Evolutionary conservation across 75 land plant species (phyloP), one percentile per base, ranked within the genome.

Genomic region (Azolla pinnata): DNA sequence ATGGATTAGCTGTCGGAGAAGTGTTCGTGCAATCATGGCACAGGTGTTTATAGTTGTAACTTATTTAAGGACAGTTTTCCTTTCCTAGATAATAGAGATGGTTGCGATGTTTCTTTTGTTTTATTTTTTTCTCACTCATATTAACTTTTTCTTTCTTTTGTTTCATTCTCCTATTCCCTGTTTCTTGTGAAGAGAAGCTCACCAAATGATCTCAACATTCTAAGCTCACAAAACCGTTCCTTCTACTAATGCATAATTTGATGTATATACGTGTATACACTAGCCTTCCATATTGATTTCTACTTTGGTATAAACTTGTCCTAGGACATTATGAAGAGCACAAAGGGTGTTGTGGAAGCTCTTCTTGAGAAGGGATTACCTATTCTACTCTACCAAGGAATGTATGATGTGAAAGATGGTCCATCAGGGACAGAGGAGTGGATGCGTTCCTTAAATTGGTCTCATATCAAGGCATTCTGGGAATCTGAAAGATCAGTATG

Each of bases 361-460:
- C 57, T 63, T 12, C 34, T 74, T 9, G 62, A 53, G 46, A 58
- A 49, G 27, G 73, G 73, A 2, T 49, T 62, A 29, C 74, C 76
- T 29, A 63, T 74, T 33, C 33, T 74, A 10, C 57, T 74, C 1
- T 74, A 74, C 56, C 73, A 74, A 57, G 76, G 73, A n/a, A 40
- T 70, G 5, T 74, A 69, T 49, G 76, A 74, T 69, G 74, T 57
- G 61, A 63, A 69, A 45, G 76, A 74, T 62, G 76, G 76, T 0
- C 56, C 61, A 10, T 61, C 60, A 0, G 34, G 73, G 24, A 55
- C 65, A 4, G 74, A 69, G 31, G 61, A 42, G 4, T 74, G 76
- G 76, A 74, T 74, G 74, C 65, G 73, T 0, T 20, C 55, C 44
- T 4, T 74, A 16, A 63, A 50, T 1, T 74, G 76, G 76, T 35